Percentiles rank a stretch among this genome's conserved stretches.
Conservation (phyloP, 176 grass and related monocot species). For the bread wheat (Triticum aestivum) region IWGSC_CS_RefSeq_v2.1 NC_057807.1:542378896-542379395, state of each 20-base stretch:
- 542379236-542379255: constrained; percentile 60
- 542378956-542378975: background rate
- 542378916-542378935: background rate
- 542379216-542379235: constrained; percentile 45
- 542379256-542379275: constrained; percentile 58
- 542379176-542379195: constrained; percentile 50
- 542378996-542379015: background rate
- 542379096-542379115: constrained; percentile 59
- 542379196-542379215: constrained; percentile 18
- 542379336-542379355: constrained; percentile 84
- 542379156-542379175: constrained; percentile 48
- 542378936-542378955: background rate
- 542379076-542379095: constrained; percentile 70
- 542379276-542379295: constrained; percentile 55
- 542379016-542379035: background rate
- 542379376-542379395: constrained; percentile 78
- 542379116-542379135: constrained; percentile 58
- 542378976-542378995: background rate
- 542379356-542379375: constrained; percentile 74
- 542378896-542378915: background rate
- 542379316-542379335: constrained; percentile 64
- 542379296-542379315: constrained; percentile 55
- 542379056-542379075: constrained; percentile 34
- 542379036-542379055: background rate
- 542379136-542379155: constrained; percentile 64